These are phyloP conservation scores for Graphilbum fragrans DNA, from an alignment of 2,329 filamentous ascomycete genomes.

Conservation along the genomic window DNA sequence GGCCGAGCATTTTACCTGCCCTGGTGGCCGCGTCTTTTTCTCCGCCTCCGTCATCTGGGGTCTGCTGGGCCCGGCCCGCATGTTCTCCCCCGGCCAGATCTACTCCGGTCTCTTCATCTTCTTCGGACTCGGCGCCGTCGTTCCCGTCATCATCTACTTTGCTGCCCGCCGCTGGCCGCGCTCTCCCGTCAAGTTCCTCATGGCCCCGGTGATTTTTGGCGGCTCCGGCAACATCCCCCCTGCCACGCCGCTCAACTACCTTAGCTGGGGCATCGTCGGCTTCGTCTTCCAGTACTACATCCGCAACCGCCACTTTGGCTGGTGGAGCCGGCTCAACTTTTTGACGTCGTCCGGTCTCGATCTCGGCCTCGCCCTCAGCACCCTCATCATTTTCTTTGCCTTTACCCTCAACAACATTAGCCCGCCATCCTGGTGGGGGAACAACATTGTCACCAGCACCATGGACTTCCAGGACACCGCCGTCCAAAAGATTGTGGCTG, in stretches of 20 bases:
- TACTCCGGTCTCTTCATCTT: conserved; percentile 49
- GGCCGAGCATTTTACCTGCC: conserved; percentile 48
- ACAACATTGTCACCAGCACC: conserved; percentile 42
- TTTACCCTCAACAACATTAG: conserved; percentile 51
- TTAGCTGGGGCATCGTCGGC: conserved; percentile 61
- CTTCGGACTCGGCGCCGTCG: conserved; percentile 42
- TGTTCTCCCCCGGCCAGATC: conserved; percentile 51
- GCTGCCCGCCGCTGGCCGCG: conserved; percentile 36
- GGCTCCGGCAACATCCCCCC: conserved; percentile 46
- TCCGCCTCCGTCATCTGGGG: conserved; percentile 59
- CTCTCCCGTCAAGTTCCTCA: conserved; percentile 38
- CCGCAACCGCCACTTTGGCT: conserved; percentile 48
- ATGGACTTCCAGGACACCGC: conserved; percentile 50
- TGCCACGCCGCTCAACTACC: conserved; percentile 62
- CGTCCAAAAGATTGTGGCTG: conserved; percentile 36
- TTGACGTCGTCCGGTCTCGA: conserved; percentile 59
- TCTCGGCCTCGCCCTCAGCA: conserved; percentile 53
- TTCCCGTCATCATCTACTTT: conserved; percentile 39
- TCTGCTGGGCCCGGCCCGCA: conserved; percentile 48
- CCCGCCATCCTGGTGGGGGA: conserved; percentile 61
- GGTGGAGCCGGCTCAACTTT: conserved; percentile 68
- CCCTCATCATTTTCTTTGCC: conserved; percentile 58
- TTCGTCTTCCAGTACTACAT: conserved; percentile 59
- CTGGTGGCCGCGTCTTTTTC: conserved; percentile 52
- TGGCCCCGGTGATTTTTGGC: conserved; percentile 52